These are phyloP conservation scores for Wickerhamomyces chambardii DNA, from an alignment of 805 yeast genomes.

Conservation along the genomic window DNA sequence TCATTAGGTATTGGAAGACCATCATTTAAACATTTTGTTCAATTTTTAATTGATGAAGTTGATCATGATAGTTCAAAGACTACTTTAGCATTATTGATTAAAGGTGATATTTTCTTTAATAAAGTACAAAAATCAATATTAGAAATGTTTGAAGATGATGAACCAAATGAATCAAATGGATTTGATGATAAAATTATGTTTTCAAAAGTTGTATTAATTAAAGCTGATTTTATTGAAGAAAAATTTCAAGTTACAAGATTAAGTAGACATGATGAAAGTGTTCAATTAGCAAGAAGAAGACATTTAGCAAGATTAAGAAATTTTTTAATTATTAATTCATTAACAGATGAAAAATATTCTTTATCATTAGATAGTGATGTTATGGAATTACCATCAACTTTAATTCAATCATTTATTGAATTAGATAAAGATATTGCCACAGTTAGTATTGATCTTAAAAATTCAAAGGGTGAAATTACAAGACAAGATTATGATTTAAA, in stretches of 20 bases:
- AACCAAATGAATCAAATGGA: background rate
- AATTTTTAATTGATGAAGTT: background rate
- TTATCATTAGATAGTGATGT: constrained; percentile 24
- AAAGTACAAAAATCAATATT: background rate
- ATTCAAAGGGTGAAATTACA: constrained; percentile 4
- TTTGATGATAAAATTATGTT: background rate
- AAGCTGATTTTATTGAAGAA: constrained; percentile 27
- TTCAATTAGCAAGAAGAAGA: constrained; percentile 16
- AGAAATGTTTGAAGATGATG: background rate
- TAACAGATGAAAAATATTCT: constrained; percentile 18
- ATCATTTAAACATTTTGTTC: background rate
- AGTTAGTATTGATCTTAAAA: constrained; percentile 17
- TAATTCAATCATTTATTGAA: constrained; percentile 15
- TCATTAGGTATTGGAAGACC: background rate
- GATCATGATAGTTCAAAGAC: background rate
- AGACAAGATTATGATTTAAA: constrained; percentile 23
- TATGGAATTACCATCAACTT: constrained; percentile 10
- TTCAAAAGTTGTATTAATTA: constrained; percentile 18
- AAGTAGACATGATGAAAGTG: constrained; percentile 9
- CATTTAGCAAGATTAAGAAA: constrained; percentile 16
- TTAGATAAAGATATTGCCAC: constrained; percentile 22
- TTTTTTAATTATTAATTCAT: constrained; percentile 13
- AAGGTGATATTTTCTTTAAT: background rate
- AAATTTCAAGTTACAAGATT: constrained; percentile 8
- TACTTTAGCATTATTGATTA: background rate